A percentile compares a stretch with the other conserved stretches of the same genome.
phyloP scores from a whole-genome alignment of 2,329 filamentous ascomycete genomes.

The Pseudophaeomoniella oleicola region DNA sequence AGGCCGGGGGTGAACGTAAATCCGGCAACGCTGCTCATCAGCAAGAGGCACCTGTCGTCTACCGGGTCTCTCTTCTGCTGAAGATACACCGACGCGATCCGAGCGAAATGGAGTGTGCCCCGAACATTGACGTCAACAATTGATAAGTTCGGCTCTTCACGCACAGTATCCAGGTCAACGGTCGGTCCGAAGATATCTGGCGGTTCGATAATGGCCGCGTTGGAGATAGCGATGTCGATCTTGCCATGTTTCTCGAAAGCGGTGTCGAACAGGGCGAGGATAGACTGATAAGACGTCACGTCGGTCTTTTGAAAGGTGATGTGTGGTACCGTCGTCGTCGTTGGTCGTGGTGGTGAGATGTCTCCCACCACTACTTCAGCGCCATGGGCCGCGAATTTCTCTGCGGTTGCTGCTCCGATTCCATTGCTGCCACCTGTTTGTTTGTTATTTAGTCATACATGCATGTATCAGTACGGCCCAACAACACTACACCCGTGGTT shows the following conservation, averaged over 20 bases:
- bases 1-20: slow-evolving; percentile 35
- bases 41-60: slow-evolving; percentile 25
- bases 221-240: slow-evolving; percentile 35
- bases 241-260: slow-evolving; percentile 29
- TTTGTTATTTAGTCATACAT: no score
- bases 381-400: slow-evolving; percentile 21
- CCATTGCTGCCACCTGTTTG: slow-evolving; percentile 21
- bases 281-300: slow-evolving; percentile 30
- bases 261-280: slow-evolving; percentile 31
- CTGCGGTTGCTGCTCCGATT: slow-evolving; percentile 27
- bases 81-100: slow-evolving; percentile 36
- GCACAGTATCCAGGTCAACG: slow-evolving; percentile 28
- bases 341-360: no score
- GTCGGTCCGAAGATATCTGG: slow-evolving; percentile 30
- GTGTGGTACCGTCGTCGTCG: slow-evolving; percentile 8
- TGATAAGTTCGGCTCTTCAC: slow-evolving; percentile 10
- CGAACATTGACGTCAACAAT: slow-evolving; percentile 33
- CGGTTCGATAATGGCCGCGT: slow-evolving; percentile 31
- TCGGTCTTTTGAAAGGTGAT: slow-evolving; percentile 16
- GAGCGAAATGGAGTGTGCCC: slow-evolving; percentile 31
- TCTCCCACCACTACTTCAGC: slow-evolving; percentile 32
- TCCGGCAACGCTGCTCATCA: slow-evolving; percentile 32
- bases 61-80: slow-evolving; percentile 19
- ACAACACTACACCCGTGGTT: no score
- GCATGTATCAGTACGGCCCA: no score